These are phyloP conservation scores for Rauvolfia tetraphylla DNA, from an alignment of 257 asterid species.

Conservation along the genomic window DNA sequence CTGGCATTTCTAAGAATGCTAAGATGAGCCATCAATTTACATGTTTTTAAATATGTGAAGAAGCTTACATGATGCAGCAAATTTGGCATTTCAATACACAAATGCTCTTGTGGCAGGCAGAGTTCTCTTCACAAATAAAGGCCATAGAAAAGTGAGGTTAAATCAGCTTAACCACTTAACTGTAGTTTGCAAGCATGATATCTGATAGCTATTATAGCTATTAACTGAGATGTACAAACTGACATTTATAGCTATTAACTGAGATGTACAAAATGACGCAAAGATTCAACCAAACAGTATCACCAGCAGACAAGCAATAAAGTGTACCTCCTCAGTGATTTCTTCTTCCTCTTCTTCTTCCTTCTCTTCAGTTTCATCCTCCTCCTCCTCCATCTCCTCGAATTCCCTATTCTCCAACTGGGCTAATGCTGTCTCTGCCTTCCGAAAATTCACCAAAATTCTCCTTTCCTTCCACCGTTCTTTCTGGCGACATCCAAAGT, in stretches of 20 bases:
- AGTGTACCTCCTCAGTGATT: conserved; percentile 72
- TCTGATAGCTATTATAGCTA: too few relatives aligned
- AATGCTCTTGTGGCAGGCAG: neutral
- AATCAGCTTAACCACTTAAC: neutral
- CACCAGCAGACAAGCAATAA: conserved; percentile 2
- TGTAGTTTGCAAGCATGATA: neutral
- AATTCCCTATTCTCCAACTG: conserved; percentile 85
- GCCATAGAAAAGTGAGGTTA: too few relatives aligned
- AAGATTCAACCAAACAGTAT: neutral
- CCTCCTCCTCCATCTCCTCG: conserved; percentile 55
- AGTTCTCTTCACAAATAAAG: neutral
- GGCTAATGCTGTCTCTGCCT: conserved; percentile 85
- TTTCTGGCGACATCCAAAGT: conserved; percentile 74
- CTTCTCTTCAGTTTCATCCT: conserved; percentile 42
- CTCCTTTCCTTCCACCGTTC: conserved; percentile 79
- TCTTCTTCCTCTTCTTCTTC: conserved; percentile 61
- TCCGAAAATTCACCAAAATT: conserved; percentile 55
- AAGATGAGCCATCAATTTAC: neutral
- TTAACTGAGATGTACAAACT: too few relatives aligned
- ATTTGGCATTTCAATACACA: neutral
- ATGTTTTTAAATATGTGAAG: neutral
- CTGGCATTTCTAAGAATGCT: neutral
- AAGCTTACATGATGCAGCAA: neutral
- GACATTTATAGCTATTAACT: neutral
- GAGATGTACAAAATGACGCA: neutral